Percentiles rank a stretch among this genome's conserved stretches.
Conservation (phyloP, 306 rosid genomes). For the Cucurbita ficifolia region DNA sequence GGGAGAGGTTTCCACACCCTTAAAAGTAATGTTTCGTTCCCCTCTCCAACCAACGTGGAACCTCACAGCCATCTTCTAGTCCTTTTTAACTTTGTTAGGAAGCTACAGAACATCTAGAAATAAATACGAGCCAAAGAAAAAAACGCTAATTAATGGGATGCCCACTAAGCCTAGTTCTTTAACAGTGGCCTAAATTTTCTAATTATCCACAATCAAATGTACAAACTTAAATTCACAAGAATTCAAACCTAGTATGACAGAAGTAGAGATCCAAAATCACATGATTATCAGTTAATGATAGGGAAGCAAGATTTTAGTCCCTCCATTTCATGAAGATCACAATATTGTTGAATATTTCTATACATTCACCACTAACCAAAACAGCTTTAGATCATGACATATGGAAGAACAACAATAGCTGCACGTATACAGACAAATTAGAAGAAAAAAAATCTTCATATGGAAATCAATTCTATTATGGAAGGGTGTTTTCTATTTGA, state of each 20-base stretch:
- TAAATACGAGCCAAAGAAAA: background rate
- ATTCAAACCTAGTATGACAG: background rate
- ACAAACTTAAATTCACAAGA: no score
- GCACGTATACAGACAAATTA: background rate
- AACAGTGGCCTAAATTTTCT: no score
- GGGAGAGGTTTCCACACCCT: no score
- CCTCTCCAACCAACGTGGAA: no score
- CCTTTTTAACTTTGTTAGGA: no score
- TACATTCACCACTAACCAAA: background rate
- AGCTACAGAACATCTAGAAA: background rate
- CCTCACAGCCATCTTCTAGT: no score
- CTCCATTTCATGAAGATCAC: background rate
- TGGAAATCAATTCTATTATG: background rate
- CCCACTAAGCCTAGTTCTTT: background rate
- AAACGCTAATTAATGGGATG: background rate
- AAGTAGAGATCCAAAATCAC: background rate
- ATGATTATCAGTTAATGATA: no score
- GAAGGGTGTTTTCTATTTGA: background rate
- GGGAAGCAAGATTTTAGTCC: background rate
- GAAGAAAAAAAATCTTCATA: background rate
- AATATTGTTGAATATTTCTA: background rate
- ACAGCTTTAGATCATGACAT: background rate
- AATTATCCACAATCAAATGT: no score
- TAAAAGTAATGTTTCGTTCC: no score
- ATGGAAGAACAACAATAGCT: background rate